Evolutionary conservation across 805 yeast genomes (phyloP), one percentile per base, ranked within the genome.

Genomic region (Groenewaldozyma tartarivorans): DNA sequence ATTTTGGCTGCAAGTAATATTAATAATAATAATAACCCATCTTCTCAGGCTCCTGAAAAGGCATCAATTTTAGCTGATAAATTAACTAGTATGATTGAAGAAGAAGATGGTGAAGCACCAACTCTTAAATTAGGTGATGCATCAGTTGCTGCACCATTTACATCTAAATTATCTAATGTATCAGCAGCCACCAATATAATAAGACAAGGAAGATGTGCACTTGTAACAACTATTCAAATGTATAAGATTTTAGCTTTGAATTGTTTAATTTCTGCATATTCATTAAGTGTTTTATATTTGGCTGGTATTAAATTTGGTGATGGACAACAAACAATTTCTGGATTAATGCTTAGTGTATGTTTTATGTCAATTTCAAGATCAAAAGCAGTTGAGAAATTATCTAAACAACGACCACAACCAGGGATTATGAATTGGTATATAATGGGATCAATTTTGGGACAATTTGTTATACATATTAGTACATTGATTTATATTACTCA

Each of bases 251-350:
- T 92, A 59, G 98, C 98, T 0, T 73, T 92, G 67, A 92, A 92
- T 64, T 92, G 97, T 75, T 72, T 92, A 69, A 87, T 92, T 64
- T 81, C 94, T 51, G 98, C 98, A 24, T 92, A 92, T 62, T 87
- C 97, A 2, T 71, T 90, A 55, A 84, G 95, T 33, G 96, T 92
- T 31, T 75, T 92, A 58, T 92, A 84, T 62, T 71, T 92, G 54
- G 96, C 97, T 11, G 98, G 98, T 64, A 94, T 92, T 56, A 92
- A 92, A 65, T 86, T 90, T 61, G 96, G 98, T 54, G 98, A 92
- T 64, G 94, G 86, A 24, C 98, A 92, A 69, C 86, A 94, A n/a
- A 90, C 97, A 16, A 81, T 83, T 40, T 84, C 95, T n/a, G 98
- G 98, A 46, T 61, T 92, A 48, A 71, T 92, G 54, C 71, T 92